Evolutionary conservation across 352 stramenopile species (phyloP).

Genomic region (Globisporangium viniferum): DNA sequence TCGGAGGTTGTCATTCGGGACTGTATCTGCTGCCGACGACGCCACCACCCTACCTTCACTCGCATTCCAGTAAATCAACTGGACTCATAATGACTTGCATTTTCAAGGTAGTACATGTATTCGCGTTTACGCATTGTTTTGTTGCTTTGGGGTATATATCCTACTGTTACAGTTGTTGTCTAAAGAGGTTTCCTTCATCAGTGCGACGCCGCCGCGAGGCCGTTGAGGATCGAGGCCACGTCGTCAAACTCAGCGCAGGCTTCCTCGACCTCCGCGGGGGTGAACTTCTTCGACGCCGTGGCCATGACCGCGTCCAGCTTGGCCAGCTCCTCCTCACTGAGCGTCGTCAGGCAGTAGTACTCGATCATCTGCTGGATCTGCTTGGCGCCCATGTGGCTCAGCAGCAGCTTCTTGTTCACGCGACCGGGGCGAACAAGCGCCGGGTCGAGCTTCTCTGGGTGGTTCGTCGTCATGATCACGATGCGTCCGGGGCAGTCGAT

Average conservation of each 20-base stretch:
- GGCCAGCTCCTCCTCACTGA: not conserved
- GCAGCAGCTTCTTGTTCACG: constrained; percentile 81
- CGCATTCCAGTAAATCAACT: no score
- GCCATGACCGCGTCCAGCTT: constrained; percentile 6
- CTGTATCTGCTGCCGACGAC: no score
- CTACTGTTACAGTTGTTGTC: not conserved
- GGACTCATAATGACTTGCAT: not conserved
- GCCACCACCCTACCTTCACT: no score
- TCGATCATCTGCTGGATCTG: constrained; percentile 26
- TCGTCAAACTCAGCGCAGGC: constrained; percentile 21
- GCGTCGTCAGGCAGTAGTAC: constrained; percentile 21
- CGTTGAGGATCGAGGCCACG: constrained; percentile 1
- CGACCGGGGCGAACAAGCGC: constrained; percentile 88
- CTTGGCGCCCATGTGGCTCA: not conserved
- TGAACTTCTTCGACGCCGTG: constrained; percentile 13
- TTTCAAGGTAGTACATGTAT: not conserved
- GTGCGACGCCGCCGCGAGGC: not conserved
- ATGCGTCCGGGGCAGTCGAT: constrained; percentile 89
- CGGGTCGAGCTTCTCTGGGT: constrained; percentile 89
- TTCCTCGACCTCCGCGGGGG: constrained; percentile 21
- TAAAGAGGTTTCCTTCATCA: not conserved
- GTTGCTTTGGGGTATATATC: not conserved
- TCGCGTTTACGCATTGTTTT: not conserved
- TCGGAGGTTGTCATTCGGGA: no score
- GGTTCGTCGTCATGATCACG: constrained; percentile 93